phyloP scores from a whole-genome alignment of 768 basidiomycete species.

The Kwoniella shandongensis region DNA sequence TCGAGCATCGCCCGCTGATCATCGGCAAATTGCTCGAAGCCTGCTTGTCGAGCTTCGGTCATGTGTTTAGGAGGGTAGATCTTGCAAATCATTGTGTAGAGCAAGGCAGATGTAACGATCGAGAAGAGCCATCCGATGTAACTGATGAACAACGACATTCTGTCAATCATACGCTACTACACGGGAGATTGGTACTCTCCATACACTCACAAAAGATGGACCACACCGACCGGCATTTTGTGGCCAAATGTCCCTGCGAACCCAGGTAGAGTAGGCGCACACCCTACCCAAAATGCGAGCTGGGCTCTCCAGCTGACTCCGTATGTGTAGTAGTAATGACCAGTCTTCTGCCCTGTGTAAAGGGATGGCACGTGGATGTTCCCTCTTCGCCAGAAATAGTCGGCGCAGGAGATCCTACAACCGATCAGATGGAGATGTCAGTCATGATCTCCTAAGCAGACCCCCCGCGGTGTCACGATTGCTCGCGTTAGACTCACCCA shows the following conservation, averaged over 20 bases:
- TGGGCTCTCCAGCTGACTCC: conserved; percentile 16
- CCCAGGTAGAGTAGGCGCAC: conserved; percentile 18
- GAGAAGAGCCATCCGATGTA: conserved; percentile 18
- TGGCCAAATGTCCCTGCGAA: conserved; percentile 19
- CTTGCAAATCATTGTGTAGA: conserved; percentile 8
- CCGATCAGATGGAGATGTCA: too few species aligned
- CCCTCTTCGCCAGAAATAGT: conserved; percentile 4
- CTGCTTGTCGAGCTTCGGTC: conserved; percentile 4
- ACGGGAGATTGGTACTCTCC: too few species aligned
- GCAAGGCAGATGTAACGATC: conserved; percentile 10
- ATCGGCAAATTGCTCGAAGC: conserved; percentile 22
- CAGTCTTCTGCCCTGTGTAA: neutral
- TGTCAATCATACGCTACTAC: neutral
- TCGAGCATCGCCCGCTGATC: conserved; percentile 21
- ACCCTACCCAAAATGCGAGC: conserved; percentile 9
- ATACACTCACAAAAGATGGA: conserved; percentile 15
- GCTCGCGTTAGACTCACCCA: conserved; percentile 7
- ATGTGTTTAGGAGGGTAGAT: conserved; percentile 10
- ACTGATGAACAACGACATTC: neutral
- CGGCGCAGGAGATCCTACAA: conserved; percentile 1
- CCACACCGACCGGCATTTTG: conserved; percentile 6
- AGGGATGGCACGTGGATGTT: conserved; percentile 21
- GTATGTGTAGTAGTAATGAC: conserved; percentile 11
- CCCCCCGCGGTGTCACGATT: too few species aligned
- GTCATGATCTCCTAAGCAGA: too few species aligned